Evolutionary conservation across 73 alveolate species (phyloP).

Genomic region (Uronychia setigera): DNA sequence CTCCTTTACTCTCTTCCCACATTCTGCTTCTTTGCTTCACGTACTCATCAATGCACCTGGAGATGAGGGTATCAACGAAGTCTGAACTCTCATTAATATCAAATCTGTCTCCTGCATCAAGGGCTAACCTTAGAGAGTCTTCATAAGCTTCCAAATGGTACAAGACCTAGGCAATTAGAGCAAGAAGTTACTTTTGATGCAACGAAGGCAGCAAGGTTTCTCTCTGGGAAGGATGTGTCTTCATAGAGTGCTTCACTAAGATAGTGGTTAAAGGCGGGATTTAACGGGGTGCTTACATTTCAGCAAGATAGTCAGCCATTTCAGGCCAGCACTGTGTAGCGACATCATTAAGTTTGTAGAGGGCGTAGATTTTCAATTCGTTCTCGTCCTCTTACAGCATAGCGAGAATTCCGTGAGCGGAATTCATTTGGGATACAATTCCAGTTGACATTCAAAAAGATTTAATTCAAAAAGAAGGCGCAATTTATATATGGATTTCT

Average conservation of each 20-base stretch:
- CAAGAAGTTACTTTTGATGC: constrained; percentile 69
- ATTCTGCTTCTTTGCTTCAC: constrained; percentile 72
- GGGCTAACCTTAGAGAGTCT: constrained; percentile 91
- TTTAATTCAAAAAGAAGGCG: too few relatives aligned
- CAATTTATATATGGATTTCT: too few relatives aligned
- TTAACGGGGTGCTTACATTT: constrained; percentile 54
- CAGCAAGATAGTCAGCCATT: constrained; percentile 88
- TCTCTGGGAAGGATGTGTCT: constrained; percentile 74
- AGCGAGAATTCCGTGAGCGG: constrained; percentile 75
- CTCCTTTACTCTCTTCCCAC: constrained; percentile 49
- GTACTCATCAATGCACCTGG: constrained; percentile 92
- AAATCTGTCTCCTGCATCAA: constrained; percentile 88
- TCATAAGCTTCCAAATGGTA: constrained; percentile 92
- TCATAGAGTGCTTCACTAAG: constrained; percentile 76
- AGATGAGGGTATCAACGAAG: constrained; percentile 83
- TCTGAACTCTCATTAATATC: constrained; percentile 77
- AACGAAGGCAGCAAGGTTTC: constrained; percentile 72
- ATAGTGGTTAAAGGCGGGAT: constrained; percentile 19
- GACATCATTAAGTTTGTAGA: constrained; percentile 76
- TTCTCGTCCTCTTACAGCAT: constrained; percentile 79
- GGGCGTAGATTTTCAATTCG: constrained; percentile 77
- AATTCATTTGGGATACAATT: too few relatives aligned
- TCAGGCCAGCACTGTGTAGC: constrained; percentile 96
- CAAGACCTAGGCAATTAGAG: constrained; percentile 70
- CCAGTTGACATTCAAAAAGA: too few relatives aligned